Conservation (phyloP, 805 yeast genomes). For the Candida xiaguanensis region DNA sequence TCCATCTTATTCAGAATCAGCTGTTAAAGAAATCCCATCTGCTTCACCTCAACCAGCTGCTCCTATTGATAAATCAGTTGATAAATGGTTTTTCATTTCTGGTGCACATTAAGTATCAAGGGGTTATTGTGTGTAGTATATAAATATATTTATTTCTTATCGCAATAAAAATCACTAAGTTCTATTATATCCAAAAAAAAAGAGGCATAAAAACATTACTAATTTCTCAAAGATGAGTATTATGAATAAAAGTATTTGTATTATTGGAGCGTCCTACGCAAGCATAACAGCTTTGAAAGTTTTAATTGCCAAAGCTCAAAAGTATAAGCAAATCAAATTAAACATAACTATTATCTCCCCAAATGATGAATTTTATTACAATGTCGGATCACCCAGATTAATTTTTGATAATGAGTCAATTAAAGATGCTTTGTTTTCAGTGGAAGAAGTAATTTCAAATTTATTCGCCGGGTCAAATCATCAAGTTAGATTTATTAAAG, state of each 20-base stretch:
- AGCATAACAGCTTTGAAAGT: slow-evolving; percentile 25
- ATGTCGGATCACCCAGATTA: slow-evolving; percentile 30
- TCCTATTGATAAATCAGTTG: slow-evolving; percentile 93
- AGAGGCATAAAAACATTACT: too few relatives aligned
- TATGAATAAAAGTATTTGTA: slow-evolving; percentile 15
- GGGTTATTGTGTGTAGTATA: not conserved
- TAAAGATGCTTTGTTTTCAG: slow-evolving; percentile 15
- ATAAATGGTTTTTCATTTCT: slow-evolving; percentile 98
- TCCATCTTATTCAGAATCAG: slow-evolving; percentile 44
- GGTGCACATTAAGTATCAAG: slow-evolving; percentile 50
- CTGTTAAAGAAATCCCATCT: slow-evolving; percentile 57
- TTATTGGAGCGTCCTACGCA: slow-evolving; percentile 38
- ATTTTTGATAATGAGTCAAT: slow-evolving; percentile 21
- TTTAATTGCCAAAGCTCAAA: slow-evolving; percentile 11
- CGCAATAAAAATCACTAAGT: too few relatives aligned
- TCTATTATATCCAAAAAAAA: too few relatives aligned
- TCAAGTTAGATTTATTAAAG: slow-evolving; percentile 20
- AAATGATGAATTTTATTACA: slow-evolving; percentile 21
- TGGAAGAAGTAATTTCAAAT: slow-evolving; percentile 17
- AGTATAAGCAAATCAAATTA: slow-evolving; percentile 8
- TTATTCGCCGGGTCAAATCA: slow-evolving; percentile 13
- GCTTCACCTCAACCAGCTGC: slow-evolving; percentile 77
- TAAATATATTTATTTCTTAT: too few relatives aligned
- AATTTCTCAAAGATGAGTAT: not conserved
- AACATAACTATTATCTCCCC: slow-evolving; percentile 24